A percentile compares a stretch with the other conserved stretches of the same genome.
These are phyloP conservation scores for Mariannaea elegans DNA, from an alignment of 2,329 filamentous ascomycete genomes.

Conservation along the genomic window DNA sequence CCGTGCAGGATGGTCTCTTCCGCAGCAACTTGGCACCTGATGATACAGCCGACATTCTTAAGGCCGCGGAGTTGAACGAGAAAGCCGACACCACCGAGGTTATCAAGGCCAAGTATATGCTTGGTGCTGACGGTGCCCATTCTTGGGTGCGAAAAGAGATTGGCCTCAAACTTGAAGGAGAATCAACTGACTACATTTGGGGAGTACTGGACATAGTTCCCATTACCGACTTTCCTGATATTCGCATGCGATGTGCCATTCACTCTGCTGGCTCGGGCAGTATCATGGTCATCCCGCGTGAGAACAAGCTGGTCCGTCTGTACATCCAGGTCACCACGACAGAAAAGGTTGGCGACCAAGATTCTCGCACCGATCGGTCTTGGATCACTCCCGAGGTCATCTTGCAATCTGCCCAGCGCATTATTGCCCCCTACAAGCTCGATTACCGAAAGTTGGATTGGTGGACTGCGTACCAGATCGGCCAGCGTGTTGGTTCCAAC, in stretches of 20 bases:
- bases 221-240: constrained; percentile 41
- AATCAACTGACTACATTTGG: constrained; percentile 42
- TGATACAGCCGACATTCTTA: constrained; percentile 26
- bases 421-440: constrained; percentile 62
- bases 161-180: constrained; percentile 38
- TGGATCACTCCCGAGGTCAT: constrained; percentile 55
- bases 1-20: constrained; percentile 23
- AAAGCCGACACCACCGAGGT: constrained; percentile 21
- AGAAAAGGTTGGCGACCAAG: constrained; percentile 18
- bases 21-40: constrained; percentile 27
- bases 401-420: constrained; percentile 53
- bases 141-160: constrained; percentile 36
- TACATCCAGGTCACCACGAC: constrained; percentile 32
- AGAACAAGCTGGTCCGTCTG: constrained; percentile 36
- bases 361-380: constrained; percentile 16
- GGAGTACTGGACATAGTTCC: constrained; percentile 40
- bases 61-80: constrained; percentile 19
- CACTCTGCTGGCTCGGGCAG: constrained; percentile 34
- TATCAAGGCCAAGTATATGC: constrained; percentile 26
- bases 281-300: constrained; percentile 40
- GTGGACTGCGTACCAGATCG: constrained; percentile 63
- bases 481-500: constrained; percentile 57
- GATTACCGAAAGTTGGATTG: constrained; percentile 45
- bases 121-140: constrained; percentile 39
- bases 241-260: constrained; percentile 41